Percentiles rank a stretch among this genome's conserved stretches.
phyloP scores from a whole-genome alignment of 768 basidiomycete species.

The Crepidotus variabilis region DNA sequence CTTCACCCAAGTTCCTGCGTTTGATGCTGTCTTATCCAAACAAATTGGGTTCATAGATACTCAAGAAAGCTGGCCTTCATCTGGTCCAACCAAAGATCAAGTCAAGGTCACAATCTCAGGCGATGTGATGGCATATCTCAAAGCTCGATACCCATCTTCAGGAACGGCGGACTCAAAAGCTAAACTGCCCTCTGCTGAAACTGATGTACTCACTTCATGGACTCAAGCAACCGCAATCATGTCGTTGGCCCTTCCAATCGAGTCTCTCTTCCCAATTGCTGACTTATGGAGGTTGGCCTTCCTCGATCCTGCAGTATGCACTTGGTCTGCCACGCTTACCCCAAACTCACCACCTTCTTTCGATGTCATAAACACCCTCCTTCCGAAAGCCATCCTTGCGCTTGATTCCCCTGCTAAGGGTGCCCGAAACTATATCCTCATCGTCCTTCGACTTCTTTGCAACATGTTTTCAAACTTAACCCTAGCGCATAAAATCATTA shows the following conservation, averaged over 20 bases:
- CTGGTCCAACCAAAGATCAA: conserved; percentile 26
- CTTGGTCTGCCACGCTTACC: conserved; percentile 40
- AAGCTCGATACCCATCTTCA: conserved; percentile 43
- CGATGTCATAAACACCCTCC: conserved; percentile 42
- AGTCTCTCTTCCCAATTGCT: conserved; percentile 72
- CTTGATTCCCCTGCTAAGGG: conserved; percentile 27
- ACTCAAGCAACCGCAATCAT: conserved; percentile 42
- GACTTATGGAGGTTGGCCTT: conserved; percentile 82
- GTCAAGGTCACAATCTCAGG: conserved; percentile 48
- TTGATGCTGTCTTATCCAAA: conserved; percentile 63
- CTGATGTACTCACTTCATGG: conserved; percentile 45
- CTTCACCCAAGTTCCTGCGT: conserved; percentile 64
- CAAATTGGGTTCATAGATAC: conserved; percentile 58
- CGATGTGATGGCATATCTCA: conserved; percentile 61
- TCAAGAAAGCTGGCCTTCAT: conserved; percentile 29
- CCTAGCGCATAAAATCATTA: conserved; percentile 37
- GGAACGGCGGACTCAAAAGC: conserved; percentile 11
- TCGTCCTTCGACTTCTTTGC: conserved; percentile 60
- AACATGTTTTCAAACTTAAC: conserved; percentile 59
- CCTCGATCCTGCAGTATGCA: conserved; percentile 55
- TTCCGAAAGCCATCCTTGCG: conserved; percentile 38
- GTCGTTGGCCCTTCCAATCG: conserved; percentile 39
- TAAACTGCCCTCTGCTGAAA: conserved; percentile 26
- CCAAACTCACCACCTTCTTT: conserved; percentile 15
- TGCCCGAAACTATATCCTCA: conserved; percentile 59